Percentiles rank a stretch among this genome's conserved stretches.
Conservation (phyloP, 257 asterid genomes). For the Agastache rugosa region DNA sequence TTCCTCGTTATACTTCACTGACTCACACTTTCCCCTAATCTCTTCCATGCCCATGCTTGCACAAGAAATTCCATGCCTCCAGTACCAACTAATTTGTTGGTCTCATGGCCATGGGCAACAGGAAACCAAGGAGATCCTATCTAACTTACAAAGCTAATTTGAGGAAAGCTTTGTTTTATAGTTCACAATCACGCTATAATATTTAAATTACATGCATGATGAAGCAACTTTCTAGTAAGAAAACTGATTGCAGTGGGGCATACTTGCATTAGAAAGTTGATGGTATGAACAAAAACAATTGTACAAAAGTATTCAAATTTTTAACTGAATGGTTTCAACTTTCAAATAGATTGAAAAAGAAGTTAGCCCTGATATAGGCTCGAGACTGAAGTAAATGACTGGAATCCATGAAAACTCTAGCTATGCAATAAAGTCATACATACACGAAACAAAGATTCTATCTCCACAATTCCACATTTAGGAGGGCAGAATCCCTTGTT, state of each 20-base stretch:
- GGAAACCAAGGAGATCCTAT: background rate
- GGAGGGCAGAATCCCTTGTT: background rate
- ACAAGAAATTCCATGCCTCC: too few species aligned
- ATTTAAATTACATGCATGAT: background rate
- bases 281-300: too few species aligned
- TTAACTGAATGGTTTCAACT: too few species aligned
- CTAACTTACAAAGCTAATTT: background rate
- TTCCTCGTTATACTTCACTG: background rate
- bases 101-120: background rate
- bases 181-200: conserved; percentile 3
- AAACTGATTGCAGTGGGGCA: background rate
- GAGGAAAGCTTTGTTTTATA: background rate
- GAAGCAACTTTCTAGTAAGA: background rate
- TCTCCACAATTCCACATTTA: background rate
- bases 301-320: too few species aligned
- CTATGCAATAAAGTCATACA: background rate
- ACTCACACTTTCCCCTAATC: background rate
- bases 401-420: background rate
- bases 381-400: background rate
- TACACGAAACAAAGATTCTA: background rate
- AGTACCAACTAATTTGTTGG: background rate
- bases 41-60: background rate
- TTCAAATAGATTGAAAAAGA: too few species aligned
- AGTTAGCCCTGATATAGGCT: background rate
- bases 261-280: background rate